Evolutionary conservation across 2,329 filamentous ascomycete species (phyloP).

Genomic region (Aspergillus neotritici): DNA sequence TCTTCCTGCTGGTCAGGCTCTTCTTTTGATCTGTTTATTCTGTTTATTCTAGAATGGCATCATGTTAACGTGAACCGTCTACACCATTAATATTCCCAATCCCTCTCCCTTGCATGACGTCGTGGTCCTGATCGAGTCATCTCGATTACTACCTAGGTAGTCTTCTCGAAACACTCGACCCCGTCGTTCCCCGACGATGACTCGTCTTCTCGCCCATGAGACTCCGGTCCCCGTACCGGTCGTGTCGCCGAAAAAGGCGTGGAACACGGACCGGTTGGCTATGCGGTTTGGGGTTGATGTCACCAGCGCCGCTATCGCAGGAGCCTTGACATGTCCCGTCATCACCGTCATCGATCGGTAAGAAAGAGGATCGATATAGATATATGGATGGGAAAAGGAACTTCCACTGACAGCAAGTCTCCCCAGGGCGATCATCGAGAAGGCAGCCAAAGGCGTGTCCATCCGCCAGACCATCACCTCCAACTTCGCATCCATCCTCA

Average conservation of each 20-base stretch:
- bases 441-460: conserved; percentile 41
- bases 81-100: neutral
- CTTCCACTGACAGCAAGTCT: neutral
- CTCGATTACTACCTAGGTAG: too few species aligned
- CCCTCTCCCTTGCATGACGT: neutral
- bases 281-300: conserved; percentile 63
- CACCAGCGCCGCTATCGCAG: conserved; percentile 64
- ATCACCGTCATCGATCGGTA: conserved; percentile 86
- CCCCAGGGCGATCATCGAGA: conserved; percentile 45
- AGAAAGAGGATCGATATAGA: conserved; percentile 12
- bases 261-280: conserved; percentile 72
- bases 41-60: neutral
- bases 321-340: conserved; percentile 70
- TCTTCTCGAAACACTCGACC: too few species aligned
- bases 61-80: neutral
- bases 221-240: conserved; percentile 19
- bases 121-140: neutral
- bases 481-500: conserved; percentile 36
- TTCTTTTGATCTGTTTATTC: conserved; percentile 1
- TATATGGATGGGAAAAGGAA: neutral
- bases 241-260: conserved; percentile 34
- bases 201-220: conserved; percentile 24
- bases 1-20: neutral
- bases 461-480: conserved; percentile 38
- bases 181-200: conserved; percentile 17